Evolutionary conservation across 1,284 basidiomycete genomes (phyloP).

Genomic region (Ceraceosorus guamensis): DNA sequence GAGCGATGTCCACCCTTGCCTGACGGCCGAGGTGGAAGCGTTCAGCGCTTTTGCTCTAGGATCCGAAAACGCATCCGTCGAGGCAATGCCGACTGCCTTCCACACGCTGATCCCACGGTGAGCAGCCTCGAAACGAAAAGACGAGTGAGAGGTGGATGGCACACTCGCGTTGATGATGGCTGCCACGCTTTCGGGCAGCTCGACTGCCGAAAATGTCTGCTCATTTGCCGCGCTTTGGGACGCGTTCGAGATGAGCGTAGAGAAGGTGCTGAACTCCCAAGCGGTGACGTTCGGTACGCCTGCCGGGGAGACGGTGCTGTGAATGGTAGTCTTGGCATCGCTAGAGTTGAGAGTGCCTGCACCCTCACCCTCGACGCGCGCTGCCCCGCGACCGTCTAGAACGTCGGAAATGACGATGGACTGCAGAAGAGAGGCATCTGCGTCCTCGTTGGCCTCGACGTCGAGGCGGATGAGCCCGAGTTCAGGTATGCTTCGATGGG

Average conservation of each 20-base stretch:
- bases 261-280: conserved; percentile 8
- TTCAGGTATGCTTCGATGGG: conserved; percentile 26
- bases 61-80: conserved; percentile 26
- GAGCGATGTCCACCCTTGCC: conserved; percentile 19
- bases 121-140: conserved; percentile 12
- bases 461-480: conserved; percentile 25
- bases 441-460: too few species aligned
- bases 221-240: not conserved
- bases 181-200: conserved; percentile 5
- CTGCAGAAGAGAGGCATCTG: conserved; percentile 7
- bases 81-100: conserved; percentile 43
- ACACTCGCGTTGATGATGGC: conserved; percentile 6
- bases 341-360: conserved; percentile 9
- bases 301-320: conserved; percentile 23
- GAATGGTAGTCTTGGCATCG: conserved; percentile 18
- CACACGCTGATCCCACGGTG: conserved; percentile 16
- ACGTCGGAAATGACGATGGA: conserved; percentile 30
- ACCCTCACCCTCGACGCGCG: conserved; percentile 19
- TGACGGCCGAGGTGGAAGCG: conserved; percentile 14
- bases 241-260: not conserved
- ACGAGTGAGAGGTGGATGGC: conserved; percentile 13
- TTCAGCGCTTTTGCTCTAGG: conserved; percentile 18
- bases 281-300: conserved; percentile 28
- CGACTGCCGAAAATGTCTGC: not conserved
- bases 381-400: conserved; percentile 34